Evolutionary conservation across 2,329 filamentous ascomycete genomes (phyloP).

Genomic region (Alternaria triticina): DNA sequence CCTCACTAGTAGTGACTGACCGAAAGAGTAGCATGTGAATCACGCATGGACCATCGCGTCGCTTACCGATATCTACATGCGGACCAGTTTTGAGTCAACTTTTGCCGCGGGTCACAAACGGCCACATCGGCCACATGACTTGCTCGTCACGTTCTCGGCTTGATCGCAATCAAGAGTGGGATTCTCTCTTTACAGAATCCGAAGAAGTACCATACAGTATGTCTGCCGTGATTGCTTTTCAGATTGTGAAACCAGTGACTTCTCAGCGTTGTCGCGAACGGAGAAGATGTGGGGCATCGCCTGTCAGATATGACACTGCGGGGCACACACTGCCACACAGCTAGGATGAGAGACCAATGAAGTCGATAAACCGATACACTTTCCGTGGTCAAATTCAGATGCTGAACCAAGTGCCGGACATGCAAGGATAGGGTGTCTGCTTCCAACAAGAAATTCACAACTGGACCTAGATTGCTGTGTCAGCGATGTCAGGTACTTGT

Average conservation of each 20-base stretch:
- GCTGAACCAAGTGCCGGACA: neutral
- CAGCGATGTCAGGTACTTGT: neutral
- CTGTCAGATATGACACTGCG: slow-evolving; percentile 3
- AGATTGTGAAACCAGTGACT: neutral
- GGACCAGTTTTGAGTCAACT: slow-evolving; percentile 1
- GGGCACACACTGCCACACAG: neutral
- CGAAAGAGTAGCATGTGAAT: slow-evolving; percentile 2
- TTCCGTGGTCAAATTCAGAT: neutral
- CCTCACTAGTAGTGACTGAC: slow-evolving; percentile 2
- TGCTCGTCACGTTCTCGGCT: neutral
- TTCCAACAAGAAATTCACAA: neutral
- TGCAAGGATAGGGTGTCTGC: neutral
- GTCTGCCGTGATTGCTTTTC: neutral
- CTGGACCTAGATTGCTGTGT: neutral
- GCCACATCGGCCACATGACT: neutral
- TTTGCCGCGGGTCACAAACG: neutral
- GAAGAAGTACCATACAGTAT: neutral
- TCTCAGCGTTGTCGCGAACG: neutral
- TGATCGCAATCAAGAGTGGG: neutral
- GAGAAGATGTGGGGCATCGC: slow-evolving; percentile 2
- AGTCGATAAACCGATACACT: neutral
- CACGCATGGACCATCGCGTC: neutral
- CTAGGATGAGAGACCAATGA: neutral
- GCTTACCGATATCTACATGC: slow-evolving; percentile 1
- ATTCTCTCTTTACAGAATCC: neutral